A percentile compares a stretch with the other conserved stretches of the same genome.
Evolutionary conservation across 495 filamentous ascomycete species (phyloP).

Genomic region (Tuber borchii): DNA sequence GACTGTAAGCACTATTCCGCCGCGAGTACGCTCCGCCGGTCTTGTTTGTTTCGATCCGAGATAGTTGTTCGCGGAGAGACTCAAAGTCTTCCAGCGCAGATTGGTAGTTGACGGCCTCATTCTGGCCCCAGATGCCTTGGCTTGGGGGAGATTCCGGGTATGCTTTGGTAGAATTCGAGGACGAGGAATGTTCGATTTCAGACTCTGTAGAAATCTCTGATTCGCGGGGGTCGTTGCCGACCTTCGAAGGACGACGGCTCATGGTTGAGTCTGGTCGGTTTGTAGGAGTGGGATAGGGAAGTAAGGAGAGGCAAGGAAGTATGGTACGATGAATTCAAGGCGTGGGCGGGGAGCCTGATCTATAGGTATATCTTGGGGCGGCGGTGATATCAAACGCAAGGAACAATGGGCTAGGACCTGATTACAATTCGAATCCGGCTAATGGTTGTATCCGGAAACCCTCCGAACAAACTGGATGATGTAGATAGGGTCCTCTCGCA

Average conservation of each 20-base stretch:
- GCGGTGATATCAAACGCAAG: background rate
- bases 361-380: background rate
- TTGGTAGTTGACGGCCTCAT: background rate
- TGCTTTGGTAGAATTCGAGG: background rate
- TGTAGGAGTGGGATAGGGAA: background rate
- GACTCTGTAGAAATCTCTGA: background rate
- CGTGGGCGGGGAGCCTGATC: background rate
- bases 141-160: background rate
- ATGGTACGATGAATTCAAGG: background rate
- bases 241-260: background rate
- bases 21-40: background rate
- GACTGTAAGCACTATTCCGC: background rate
- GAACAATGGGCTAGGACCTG: background rate
- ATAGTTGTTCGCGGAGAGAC: background rate
- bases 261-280: background rate
- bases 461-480: background rate
- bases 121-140: background rate
- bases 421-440: conserved; percentile 4
- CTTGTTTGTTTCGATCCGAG: background rate
- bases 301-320: background rate
- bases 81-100: background rate
- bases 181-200: background rate
- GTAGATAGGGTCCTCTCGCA: background rate
- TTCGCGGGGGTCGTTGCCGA: background rate
- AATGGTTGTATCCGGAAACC: background rate